These are phyloP conservation scores for Citrullus mucosospermus DNA, from an alignment of 306 rosid genomes.

Conservation along the genomic window DNA sequence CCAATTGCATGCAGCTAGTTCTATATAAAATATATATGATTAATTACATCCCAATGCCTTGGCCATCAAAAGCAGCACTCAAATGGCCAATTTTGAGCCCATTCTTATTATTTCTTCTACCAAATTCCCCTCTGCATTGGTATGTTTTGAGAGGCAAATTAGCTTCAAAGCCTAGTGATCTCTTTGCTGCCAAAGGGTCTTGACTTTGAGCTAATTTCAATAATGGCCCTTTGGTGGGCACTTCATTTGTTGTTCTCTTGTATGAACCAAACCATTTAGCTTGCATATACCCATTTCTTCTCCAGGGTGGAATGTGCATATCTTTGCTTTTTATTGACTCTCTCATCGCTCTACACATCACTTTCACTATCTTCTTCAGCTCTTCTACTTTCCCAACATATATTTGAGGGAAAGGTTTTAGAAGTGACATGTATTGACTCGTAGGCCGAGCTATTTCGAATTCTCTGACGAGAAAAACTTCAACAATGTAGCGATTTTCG, in stretches of 20 bases:
- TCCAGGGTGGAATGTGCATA: constrained; percentile 71
- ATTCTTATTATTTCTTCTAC: not conserved
- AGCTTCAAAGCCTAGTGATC: constrained; percentile 38
- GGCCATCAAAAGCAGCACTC: constrained; percentile 26
- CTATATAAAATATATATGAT: too few relatives aligned
- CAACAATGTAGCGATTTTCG: constrained; percentile 52
- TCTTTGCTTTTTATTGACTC: constrained; percentile 43
- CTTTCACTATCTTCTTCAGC: constrained; percentile 36
- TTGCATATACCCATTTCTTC: constrained; percentile 56
- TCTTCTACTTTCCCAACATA: constrained; percentile 52
- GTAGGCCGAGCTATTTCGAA: constrained; percentile 80
- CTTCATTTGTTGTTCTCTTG: constrained; percentile 45
- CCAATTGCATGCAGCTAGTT: not conserved
- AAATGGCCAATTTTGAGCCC: constrained; percentile 47
- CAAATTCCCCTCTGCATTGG: constrained; percentile 32
- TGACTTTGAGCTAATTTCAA: not conserved
- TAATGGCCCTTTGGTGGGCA: constrained; percentile 4
- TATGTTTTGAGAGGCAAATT: not conserved
- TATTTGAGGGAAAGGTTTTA: constrained; percentile 37
- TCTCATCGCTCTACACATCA: constrained; percentile 55
- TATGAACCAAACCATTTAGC: constrained; percentile 73
- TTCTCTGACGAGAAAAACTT: constrained; percentile 28
- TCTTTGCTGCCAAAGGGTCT: not conserved
- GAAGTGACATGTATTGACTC: constrained; percentile 28
- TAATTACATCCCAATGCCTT: not conserved